These are phyloP conservation scores for Eimeria acervulina DNA, from an alignment of 169 alveolate species.

Conservation along the genomic window DNA sequence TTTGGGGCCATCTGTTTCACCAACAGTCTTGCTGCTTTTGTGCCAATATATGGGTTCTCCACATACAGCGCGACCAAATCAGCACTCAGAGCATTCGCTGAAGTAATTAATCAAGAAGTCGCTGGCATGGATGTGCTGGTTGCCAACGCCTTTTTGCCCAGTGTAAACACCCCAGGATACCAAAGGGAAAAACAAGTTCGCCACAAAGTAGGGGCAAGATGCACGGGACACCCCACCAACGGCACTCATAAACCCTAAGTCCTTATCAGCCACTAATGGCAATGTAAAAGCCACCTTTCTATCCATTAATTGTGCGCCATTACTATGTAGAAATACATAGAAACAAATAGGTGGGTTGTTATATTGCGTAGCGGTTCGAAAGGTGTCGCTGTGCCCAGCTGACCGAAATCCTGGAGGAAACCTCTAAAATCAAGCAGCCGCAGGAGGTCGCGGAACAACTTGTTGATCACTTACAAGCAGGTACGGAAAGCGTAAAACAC, in stretches of 20 bases:
- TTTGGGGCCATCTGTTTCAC: conserved; percentile 81
- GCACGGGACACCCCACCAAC: not conserved
- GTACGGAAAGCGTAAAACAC: not conserved
- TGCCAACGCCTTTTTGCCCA: conserved; percentile 80
- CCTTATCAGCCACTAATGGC: not conserved
- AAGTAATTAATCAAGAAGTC: conserved; percentile 81
- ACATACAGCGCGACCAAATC: conserved; percentile 82
- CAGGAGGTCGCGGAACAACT: conserved; percentile 63
- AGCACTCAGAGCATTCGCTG: conserved; percentile 78
- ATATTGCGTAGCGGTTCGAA: not conserved
- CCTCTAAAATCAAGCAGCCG: conserved; percentile 31
- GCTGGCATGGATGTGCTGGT: conserved; percentile 74
- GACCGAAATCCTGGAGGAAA: conserved; percentile 70
- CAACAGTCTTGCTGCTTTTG: conserved; percentile 79
- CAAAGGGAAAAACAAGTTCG: conserved; percentile 75
- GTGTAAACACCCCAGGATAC: conserved; percentile 83
- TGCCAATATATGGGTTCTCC: conserved; percentile 82
- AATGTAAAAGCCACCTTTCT: not conserved
- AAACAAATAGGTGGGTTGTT: not conserved
- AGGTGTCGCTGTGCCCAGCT: conserved; percentile 37
- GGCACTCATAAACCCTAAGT: not conserved
- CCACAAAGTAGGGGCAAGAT: conserved; percentile 63
- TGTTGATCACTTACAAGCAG: conserved; percentile 62
- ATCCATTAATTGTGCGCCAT: not conserved
- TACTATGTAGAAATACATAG: not conserved